Percentiles rank a stretch among this genome's conserved stretches.
Conservation (phyloP, 768 basidiomycete genomes). For the Agrocybe praecox region DNA sequence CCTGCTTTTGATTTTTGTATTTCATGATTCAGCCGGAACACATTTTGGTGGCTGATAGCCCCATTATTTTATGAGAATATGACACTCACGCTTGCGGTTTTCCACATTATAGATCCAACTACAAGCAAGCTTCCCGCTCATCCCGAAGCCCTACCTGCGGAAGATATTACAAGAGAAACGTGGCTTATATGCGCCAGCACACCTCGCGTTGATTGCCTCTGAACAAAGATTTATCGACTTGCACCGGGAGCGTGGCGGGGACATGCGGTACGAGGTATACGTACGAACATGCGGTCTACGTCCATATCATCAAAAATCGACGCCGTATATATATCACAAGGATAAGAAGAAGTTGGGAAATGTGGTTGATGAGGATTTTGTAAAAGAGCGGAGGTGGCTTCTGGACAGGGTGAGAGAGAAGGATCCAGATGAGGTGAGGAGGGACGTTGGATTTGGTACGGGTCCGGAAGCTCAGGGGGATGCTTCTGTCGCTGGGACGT, state of each 20-base stretch:
- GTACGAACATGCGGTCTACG: not conserved
- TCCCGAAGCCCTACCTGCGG: slow-evolving; percentile 59
- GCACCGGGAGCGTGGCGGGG: not conserved
- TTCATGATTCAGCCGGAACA: not conserved
- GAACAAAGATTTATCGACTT: slow-evolving; percentile 28
- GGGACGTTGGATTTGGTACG: not conserved
- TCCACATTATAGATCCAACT: slow-evolving; percentile 29
- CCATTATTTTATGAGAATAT: not conserved
- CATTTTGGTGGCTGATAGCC: not conserved
- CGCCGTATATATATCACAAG: slow-evolving; percentile 33
- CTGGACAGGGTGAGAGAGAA: slow-evolving; percentile 27
- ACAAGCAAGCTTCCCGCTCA: slow-evolving; percentile 54
- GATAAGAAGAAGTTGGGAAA: slow-evolving; percentile 34
- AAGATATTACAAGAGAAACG: slow-evolving; percentile 36
- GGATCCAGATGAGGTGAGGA: slow-evolving; percentile 10
- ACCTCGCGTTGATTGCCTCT: slow-evolving; percentile 45
- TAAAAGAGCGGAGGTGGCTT: slow-evolving; percentile 52
- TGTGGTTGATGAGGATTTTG: slow-evolving; percentile 47
- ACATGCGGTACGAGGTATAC: not conserved
- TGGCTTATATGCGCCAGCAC: slow-evolving; percentile 67
- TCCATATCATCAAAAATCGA: slow-evolving; percentile 39
- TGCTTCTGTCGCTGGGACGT: not conserved
- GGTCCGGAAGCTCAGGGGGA: not conserved
- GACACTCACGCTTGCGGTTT: not conserved
- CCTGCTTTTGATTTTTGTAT: slow-evolving; percentile 1